phyloP scores from a whole-genome alignment of 352 stramenopile species.

The Phytophthora citrophthora region DNA sequence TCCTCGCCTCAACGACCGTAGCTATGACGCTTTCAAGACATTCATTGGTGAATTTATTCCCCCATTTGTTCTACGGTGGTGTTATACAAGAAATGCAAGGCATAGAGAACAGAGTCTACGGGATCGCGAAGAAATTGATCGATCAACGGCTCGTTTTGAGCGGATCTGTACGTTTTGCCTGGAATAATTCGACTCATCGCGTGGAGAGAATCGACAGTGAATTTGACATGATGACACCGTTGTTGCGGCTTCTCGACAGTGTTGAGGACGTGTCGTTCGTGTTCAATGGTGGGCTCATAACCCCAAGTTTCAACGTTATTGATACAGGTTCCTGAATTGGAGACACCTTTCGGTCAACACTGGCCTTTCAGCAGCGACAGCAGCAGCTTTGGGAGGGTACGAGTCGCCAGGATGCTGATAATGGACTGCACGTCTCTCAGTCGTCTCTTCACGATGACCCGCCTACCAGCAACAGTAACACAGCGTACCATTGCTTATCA shows the following conservation, averaged over 20 bases:
- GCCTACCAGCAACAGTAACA: conserved; percentile 30
- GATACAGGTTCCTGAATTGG: not conserved
- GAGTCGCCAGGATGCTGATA: conserved; percentile 36
- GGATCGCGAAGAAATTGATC: not conserved
- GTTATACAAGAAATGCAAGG: not conserved
- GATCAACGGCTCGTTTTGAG: not conserved
- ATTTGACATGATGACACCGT: not conserved
- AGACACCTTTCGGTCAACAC: conserved; percentile 28
- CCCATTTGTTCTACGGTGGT: not conserved
- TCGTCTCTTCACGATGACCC: conserved; percentile 50
- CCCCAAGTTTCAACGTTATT: not conserved
- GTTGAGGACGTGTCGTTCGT: not conserved
- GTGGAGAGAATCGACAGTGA: not conserved
- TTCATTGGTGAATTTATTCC: conserved; percentile 3
- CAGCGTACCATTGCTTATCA: conserved; percentile 49
- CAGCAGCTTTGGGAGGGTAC: conserved; percentile 45
- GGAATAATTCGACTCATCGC: not conserved
- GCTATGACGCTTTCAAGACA: not conserved
- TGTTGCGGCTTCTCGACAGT: conserved; percentile 1
- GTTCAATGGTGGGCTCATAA: not conserved
- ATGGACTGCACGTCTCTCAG: conserved; percentile 28
- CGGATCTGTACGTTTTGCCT: conserved; percentile 3
- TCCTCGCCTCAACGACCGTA: not conserved
- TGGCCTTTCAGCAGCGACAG: conserved; percentile 39
- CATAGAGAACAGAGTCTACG: not conserved